Conservation (phyloP, 2,329 filamentous ascomycete species). For the Cladobotryum protrusum region DNA sequence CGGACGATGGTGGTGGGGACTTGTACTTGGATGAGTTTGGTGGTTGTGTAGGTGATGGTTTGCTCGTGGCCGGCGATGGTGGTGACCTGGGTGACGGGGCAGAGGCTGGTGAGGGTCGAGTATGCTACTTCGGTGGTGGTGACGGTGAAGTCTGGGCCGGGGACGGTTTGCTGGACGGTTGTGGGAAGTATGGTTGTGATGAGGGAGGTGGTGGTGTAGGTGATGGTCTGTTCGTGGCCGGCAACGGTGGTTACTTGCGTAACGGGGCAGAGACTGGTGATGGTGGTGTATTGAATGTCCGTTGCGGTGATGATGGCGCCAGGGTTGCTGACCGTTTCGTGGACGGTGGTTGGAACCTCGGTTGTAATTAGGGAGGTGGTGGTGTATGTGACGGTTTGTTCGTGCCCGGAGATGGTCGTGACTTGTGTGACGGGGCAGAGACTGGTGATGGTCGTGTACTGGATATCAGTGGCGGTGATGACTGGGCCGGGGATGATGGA, state of each 20-base stretch:
- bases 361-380: slow-evolving; percentile 22
- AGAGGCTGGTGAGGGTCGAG: slow-evolving; percentile 37
- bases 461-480: slow-evolving; percentile 26
- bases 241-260: slow-evolving; percentile 27
- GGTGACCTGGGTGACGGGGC: slow-evolving; percentile 39
- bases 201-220: slow-evolving; percentile 19
- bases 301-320: slow-evolving; percentile 21
- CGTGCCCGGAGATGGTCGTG: slow-evolving; percentile 21
- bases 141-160: slow-evolving; percentile 26
- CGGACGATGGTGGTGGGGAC: slow-evolving; percentile 12
- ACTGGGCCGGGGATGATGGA: slow-evolving; percentile 23
- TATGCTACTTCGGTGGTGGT: slow-evolving; percentile 30
- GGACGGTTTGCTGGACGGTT: slow-evolving; percentile 24
- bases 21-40: slow-evolving; percentile 20
- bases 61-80: slow-evolving; percentile 34
- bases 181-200: slow-evolving; percentile 23
- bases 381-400: slow-evolving; percentile 18
- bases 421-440: slow-evolving; percentile 35
- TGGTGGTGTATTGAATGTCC: slow-evolving; percentile 32
- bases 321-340: slow-evolving; percentile 27
- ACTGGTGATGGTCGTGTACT: slow-evolving; percentile 36
- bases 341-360: slow-evolving; percentile 23
- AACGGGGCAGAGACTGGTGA: slow-evolving; percentile 38
- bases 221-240: slow-evolving; percentile 14
- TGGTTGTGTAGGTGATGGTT: slow-evolving; percentile 20